Evolutionary conservation across 768 basidiomycete genomes (phyloP).

Genomic region (Lentinula edodes): DNA sequence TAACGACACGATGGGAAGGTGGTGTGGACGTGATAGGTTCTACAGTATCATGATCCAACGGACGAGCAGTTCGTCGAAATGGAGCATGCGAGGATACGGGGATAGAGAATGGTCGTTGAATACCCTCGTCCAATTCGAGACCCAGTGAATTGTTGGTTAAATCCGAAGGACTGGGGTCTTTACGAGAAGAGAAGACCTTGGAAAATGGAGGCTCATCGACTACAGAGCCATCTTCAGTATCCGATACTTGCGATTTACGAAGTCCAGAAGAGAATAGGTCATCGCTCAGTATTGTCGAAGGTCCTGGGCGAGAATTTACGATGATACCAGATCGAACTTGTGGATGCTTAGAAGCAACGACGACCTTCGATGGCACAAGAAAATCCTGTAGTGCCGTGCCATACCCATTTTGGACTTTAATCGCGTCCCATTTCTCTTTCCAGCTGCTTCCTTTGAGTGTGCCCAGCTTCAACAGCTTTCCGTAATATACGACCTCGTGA

Average conservation of each 20-base stretch:
- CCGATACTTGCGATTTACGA: neutral
- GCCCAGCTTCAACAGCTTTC: slow-evolving; percentile 76
- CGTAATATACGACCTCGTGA: slow-evolving; percentile 77
- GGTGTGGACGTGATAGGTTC: slow-evolving; percentile 33
- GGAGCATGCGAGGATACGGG: slow-evolving; percentile 8
- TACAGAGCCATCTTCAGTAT: neutral
- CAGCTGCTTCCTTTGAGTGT: slow-evolving; percentile 76
- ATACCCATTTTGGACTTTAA: slow-evolving; percentile 53
- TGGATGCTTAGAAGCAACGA: neutral
- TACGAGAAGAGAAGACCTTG: neutral
- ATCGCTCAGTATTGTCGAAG: slow-evolving; percentile 18
- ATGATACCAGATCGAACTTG: neutral
- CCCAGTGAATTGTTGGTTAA: slow-evolving; percentile 16
- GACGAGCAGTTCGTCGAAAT: slow-evolving; percentile 13
- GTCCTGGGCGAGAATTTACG: slow-evolving; percentile 11
- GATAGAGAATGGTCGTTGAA: neutral
- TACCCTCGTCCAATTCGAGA: slow-evolving; percentile 14
- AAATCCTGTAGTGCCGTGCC: neutral
- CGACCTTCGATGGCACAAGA: neutral
- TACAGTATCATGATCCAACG: slow-evolving; percentile 29
- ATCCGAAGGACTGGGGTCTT: slow-evolving; percentile 20
- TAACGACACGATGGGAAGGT: slow-evolving; percentile 44
- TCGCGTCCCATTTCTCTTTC: slow-evolving; percentile 74
- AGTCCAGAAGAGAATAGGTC: slow-evolving; percentile 1
- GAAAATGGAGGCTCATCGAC: neutral